These are phyloP conservation scores for Craterostigma plantagineum DNA, from an alignment of 257 asterid species.

Conservation along the genomic window DNA sequence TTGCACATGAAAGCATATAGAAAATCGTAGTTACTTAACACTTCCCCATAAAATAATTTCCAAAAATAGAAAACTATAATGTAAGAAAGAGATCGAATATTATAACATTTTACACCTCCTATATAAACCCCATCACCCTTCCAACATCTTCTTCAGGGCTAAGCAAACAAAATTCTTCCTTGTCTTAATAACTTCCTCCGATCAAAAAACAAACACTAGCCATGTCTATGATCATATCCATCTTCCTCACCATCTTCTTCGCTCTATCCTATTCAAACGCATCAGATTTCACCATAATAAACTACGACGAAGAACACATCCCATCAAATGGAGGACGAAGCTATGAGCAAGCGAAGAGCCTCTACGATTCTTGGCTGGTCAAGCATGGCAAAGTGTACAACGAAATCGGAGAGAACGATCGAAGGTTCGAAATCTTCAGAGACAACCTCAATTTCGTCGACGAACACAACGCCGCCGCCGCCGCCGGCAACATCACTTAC, in stretches of 20 bases:
- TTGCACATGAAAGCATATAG: no score
- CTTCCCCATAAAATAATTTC: no score
- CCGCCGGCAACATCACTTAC: slow-evolving; percentile 30
- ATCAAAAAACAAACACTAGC: no score
- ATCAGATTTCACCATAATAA: slow-evolving; percentile 11
- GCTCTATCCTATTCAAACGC: slow-evolving; percentile 18
- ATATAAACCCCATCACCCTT: neutral
- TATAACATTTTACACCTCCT: neutral
- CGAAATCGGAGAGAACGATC: slow-evolving; percentile 40
- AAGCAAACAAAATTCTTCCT: slow-evolving; percentile 10
- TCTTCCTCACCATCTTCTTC: slow-evolving; percentile 16
- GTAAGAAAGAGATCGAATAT: no score
- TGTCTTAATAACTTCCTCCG: neutral
- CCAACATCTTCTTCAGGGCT: slow-evolving; percentile 18
- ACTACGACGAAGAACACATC: slow-evolving; percentile 8
- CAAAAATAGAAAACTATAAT: no score
- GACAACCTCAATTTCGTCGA: slow-evolving; percentile 51
- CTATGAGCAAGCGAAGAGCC: slow-evolving; percentile 22
- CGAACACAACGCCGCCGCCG: slow-evolving; percentile 31
- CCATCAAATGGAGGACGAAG: no score
- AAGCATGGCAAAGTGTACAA: slow-evolving; percentile 50
- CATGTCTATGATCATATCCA: slow-evolving; percentile 27
- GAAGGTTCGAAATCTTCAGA: slow-evolving; percentile 44
- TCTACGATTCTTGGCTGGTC: slow-evolving; percentile 43
- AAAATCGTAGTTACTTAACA: no score